These are phyloP conservation scores for Boeremia exigua DNA, from an alignment of 2,329 filamentous ascomycete genomes.

Conservation along the genomic window DNA sequence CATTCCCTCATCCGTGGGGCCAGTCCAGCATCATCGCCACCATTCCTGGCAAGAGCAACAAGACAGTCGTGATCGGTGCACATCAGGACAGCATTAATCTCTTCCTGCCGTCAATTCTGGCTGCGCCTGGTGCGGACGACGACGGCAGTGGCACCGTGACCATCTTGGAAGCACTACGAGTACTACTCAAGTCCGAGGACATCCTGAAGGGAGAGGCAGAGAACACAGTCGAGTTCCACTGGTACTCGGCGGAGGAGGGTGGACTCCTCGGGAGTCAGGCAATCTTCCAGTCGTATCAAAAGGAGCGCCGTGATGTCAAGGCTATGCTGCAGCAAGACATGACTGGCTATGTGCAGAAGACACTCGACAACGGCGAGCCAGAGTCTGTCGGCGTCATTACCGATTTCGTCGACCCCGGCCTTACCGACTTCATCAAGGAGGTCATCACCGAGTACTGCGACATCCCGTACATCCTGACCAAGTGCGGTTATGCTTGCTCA, in stretches of 20 bases:
- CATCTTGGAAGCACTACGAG: conserved; percentile 87
- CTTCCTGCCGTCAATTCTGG: conserved; percentile 81
- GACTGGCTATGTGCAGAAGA: conserved; percentile 81
- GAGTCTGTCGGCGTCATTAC: conserved; percentile 93
- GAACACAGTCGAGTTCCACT: conserved; percentile 96
- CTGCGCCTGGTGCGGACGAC: conserved; percentile 92
- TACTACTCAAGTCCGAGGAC: conserved; percentile 74
- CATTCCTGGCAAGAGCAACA: conserved; percentile 83
- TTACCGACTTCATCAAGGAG: conserved; percentile 90
- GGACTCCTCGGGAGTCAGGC: conserved; percentile 87
- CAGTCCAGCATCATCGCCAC: conserved; percentile 91
- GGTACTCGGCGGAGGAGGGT: conserved; percentile 91
- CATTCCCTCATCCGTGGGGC: conserved; percentile 83
- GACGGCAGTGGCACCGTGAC: conserved; percentile 93
- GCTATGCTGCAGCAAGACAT: conserved; percentile 99
- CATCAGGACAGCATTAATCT: conserved; percentile 87
- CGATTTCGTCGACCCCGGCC: conserved; percentile 81
- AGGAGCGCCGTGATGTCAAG: conserved; percentile 75
- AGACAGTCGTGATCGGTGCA: conserved; percentile 86
- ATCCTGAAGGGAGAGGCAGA: conserved; percentile 73
- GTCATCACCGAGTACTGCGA: conserved; percentile 86
- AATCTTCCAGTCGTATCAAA: conserved; percentile 83
- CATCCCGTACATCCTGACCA: conserved; percentile 85
- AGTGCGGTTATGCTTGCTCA: conserved; percentile 86
- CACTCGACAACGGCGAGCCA: conserved; percentile 78